phyloP scores from a whole-genome alignment of 2,329 filamentous ascomycete genomes.

The Ceratocystis papillata region DNA sequence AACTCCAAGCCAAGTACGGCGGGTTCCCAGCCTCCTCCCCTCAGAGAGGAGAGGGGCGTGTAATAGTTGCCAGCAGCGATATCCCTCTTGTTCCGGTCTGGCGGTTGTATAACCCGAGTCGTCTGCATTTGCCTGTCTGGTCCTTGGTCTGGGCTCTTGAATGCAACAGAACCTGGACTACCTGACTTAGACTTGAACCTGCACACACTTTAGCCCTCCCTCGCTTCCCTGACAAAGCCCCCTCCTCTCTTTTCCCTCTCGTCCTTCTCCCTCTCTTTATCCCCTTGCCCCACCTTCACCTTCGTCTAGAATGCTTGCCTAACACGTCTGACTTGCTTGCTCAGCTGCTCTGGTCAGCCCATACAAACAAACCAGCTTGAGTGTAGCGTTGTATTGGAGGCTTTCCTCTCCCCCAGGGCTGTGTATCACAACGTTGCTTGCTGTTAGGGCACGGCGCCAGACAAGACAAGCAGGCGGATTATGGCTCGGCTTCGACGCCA shows the following conservation, averaged over 20 bases:
- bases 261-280: not conserved
- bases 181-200: not conserved
- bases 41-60: too few species aligned
- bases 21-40: too few species aligned
- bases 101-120: too few species aligned
- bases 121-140: not conserved
- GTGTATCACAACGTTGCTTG: not conserved
- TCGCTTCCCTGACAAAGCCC: not conserved
- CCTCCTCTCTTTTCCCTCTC: not conserved
- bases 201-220: conserved; percentile 8
- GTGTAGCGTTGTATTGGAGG: not conserved
- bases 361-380: not conserved
- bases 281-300: not conserved
- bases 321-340: not conserved
- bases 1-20: too few species aligned
- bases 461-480: not conserved
- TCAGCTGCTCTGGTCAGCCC: conserved; percentile 1
- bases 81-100: too few species aligned
- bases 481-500: not conserved
- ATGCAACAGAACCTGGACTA: not conserved
- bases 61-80: too few species aligned
- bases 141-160: not conserved
- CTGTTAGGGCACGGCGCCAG: not conserved
- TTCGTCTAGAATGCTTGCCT: conserved; percentile 5
- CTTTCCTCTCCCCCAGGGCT: not conserved